A percentile compares a stretch with the other conserved stretches of the same genome.
Conservation (phyloP, 75 land plant species). For the Sequoia sempervirens region DNA sequence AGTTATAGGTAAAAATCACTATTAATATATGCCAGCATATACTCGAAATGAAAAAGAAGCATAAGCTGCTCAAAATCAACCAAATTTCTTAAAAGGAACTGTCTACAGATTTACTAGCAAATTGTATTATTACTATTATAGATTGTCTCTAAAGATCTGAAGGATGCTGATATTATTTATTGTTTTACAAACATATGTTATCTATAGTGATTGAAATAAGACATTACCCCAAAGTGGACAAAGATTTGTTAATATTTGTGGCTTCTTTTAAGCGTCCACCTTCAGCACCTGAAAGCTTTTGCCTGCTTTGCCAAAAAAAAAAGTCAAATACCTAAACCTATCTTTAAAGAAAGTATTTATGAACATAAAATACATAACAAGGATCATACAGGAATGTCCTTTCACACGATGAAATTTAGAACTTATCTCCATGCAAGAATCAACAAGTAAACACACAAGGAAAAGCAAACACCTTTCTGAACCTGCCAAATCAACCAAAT, state of each 20-base stretch:
- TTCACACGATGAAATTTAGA: neutral
- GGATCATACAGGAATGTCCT: neutral
- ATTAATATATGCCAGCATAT: neutral
- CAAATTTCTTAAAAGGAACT: neutral
- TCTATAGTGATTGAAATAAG: constrained; percentile 6
- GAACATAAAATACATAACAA: neutral
- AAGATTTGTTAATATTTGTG: constrained; percentile 60
- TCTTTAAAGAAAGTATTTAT: neutral
- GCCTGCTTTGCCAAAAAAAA: constrained; percentile 28
- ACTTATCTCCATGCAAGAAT: neutral
- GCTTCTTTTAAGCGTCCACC: constrained; percentile 63
- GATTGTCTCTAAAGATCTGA: neutral
- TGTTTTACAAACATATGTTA: neutral
- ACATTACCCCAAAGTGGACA: constrained; percentile 62
- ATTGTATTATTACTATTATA: neutral
- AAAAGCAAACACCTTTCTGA: constrained; percentile 45
- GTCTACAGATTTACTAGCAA: neutral
- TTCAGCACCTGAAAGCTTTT: constrained; percentile 65
- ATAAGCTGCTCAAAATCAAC: neutral
- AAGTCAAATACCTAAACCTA: neutral
- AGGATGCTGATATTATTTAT: neutral
- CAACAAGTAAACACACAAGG: neutral
- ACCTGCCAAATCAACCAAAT: constrained; percentile 67
- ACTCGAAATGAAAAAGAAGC: neutral
- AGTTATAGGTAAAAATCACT: neutral